Conservation (phyloP, 805 yeast genomes). For the Dipodascopsis uninucleata region DNA sequence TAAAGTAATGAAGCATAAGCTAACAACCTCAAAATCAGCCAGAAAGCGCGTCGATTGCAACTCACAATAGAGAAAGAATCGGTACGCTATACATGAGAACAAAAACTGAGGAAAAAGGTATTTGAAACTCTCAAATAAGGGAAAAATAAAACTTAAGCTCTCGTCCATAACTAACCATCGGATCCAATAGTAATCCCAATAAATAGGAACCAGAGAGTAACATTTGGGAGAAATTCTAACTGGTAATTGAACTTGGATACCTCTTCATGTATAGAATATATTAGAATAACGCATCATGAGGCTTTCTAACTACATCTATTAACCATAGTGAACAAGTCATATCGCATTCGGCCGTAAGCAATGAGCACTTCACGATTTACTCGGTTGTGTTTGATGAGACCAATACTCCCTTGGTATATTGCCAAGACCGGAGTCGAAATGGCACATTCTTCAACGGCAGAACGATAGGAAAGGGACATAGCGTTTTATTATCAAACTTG, state of each 20-base stretch:
- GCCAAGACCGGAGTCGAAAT: conserved; percentile 28
- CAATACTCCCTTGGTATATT: conserved; percentile 26
- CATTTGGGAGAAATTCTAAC: conserved; percentile 20
- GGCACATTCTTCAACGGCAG: conserved; percentile 29
- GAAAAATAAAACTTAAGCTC: neutral
- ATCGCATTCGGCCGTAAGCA: conserved; percentile 25
- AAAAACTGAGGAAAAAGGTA: conserved; percentile 11
- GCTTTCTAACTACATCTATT: neutral
- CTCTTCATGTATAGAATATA: neutral
- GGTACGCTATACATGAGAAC: conserved; percentile 17
- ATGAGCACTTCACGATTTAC: conserved; percentile 26
- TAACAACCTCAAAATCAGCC: conserved; percentile 1
- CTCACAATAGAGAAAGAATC: neutral
- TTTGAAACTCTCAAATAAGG: neutral
- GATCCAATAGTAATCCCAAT: conserved; percentile 8
- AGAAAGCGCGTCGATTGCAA: conserved; percentile 1
- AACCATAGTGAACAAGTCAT: conserved; percentile 15
- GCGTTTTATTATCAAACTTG: conserved; percentile 25
- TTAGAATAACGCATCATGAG: no score
- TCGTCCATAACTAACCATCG: neutral
- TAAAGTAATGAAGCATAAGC: neutral
- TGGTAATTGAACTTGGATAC: conserved; percentile 9
- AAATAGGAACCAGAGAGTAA: conserved; percentile 1
- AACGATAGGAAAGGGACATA: conserved; percentile 20
- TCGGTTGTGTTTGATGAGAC: conserved; percentile 26